Percentiles rank a stretch among this genome's conserved stretches.
These are phyloP conservation scores for Pezicula carpinea DNA, from an alignment of 2,329 filamentous ascomycete species.

Conservation along the genomic window DNA sequence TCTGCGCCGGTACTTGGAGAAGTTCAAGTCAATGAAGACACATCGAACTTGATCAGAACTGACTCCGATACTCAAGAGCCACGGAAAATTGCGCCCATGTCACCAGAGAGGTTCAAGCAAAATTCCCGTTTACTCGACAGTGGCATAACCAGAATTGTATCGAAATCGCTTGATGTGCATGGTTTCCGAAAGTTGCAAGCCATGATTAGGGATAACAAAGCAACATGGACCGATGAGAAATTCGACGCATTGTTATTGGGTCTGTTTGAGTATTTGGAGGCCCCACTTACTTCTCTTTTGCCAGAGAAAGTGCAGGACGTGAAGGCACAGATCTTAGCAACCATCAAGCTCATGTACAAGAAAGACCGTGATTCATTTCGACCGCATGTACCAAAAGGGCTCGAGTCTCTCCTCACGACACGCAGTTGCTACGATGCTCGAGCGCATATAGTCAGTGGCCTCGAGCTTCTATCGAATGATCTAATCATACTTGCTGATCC, in stretches of 20 bases:
- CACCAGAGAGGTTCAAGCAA: constrained; percentile 51
- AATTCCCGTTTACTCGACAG: constrained; percentile 64
- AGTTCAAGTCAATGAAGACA: constrained; percentile 53
- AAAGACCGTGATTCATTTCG: constrained; percentile 62
- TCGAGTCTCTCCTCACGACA: constrained; percentile 62
- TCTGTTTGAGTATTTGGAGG: constrained; percentile 68
- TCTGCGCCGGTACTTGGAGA: constrained; percentile 52
- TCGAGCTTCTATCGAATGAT: constrained; percentile 70
- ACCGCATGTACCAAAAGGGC: constrained; percentile 61
- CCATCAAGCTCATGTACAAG: constrained; percentile 68
- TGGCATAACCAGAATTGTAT: constrained; percentile 68
- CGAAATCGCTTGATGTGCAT: constrained; percentile 71
- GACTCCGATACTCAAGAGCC: constrained; percentile 11
- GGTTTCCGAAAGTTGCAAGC: constrained; percentile 76
- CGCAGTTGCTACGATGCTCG: constrained; percentile 63
- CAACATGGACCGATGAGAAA: constrained; percentile 60
- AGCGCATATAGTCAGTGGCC: constrained; percentile 67
- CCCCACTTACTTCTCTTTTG: constrained; percentile 47
- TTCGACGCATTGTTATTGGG: constrained; percentile 64
- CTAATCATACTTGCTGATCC: constrained; percentile 62
- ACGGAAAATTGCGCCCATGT: constrained; percentile 21
- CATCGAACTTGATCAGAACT: constrained; percentile 18
- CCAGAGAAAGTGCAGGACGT: constrained; percentile 66
- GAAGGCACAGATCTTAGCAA: constrained; percentile 69
- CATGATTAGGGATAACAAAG: constrained; percentile 62